Base-by-base conservation (phyloP, 805 yeast species). In the Kluyveromyces lactis region DNA sequence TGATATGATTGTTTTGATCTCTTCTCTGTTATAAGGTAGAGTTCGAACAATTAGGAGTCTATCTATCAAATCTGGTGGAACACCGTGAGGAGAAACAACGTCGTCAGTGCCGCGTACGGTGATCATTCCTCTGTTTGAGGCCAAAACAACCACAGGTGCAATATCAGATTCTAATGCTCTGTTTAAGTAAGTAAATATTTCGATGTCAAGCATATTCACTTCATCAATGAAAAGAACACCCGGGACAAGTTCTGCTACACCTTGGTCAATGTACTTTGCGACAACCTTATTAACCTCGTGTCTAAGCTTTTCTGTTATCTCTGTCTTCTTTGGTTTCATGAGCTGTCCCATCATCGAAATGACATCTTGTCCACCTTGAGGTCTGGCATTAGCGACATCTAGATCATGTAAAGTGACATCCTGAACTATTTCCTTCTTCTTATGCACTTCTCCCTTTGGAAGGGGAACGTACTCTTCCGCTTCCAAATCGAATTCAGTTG, bases 371-470 rank as follows among this genome's bases (percentile, higher is more conserved):
- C 98, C 98, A 46, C 97, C 98, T 58, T 77, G 81, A 17, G 97
- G 98, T 54, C 92, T 77, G 2, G 97, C 89, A 59, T 92, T 92
- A 36, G 97, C 97, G 42, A 86, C 83, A 63, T 92, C 99, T 58
- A 92, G 72, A 62, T 92, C 99, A 61, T 92, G 97, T 52, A 92
- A 72, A 3, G 97, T 86, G 33, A 92, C 96, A 51, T 92, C 97
- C 67, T 92, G 99, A 16, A 92, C 95, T 52, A 90, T 87, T 64
- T 92, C 97, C 62, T 92, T 92, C 72, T 92, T 87, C 61, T 90
- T 89, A 69, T 92, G 98, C 33, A 92, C 95, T 63, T 92, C 99
- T 39, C 98, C 98, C 67, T 92, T 94, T 45, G 99, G 99, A 53
- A 94, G 73, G 31, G 98, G 96, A 17, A 92, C 97, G 63, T 92